These are phyloP conservation scores for Podaxis mareebaensis DNA, from an alignment of 768 basidiomycete genomes.

Conservation along the genomic window DNA sequence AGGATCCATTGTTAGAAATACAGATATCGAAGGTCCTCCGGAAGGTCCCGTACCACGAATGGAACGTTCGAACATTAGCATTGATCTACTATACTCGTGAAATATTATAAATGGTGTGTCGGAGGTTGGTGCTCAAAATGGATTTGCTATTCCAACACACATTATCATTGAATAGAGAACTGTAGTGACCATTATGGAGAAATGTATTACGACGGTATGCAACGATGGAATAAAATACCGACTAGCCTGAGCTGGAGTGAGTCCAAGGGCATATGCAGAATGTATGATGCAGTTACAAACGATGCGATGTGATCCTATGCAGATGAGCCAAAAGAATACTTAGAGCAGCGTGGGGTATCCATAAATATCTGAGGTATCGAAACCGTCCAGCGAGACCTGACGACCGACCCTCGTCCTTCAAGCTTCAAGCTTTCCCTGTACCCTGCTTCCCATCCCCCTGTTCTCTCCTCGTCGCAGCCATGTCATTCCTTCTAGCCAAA, in stretches of 20 bases:
- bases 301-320: background rate
- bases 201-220: no score
- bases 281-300: background rate
- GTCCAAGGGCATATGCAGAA: background rate
- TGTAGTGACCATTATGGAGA: no score
- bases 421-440: background rate
- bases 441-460: background rate
- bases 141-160: no score
- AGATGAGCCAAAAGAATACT: background rate
- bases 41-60: no score
- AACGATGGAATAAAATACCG: background rate
- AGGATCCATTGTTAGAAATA: no score
- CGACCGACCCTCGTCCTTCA: background rate
- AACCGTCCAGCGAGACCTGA: background rate
- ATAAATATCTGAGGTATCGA: background rate
- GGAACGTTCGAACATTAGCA: no score
- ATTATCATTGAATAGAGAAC: no score
- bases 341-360: no score
- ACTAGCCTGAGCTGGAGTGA: background rate
- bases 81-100: no score
- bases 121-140: no score
- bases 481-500: slow-evolving; percentile 28
- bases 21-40: no score
- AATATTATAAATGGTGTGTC: no score
- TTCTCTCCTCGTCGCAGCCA: background rate